phyloP scores from a whole-genome alignment of 345 rosid genomes.

The Syzygium aqueum region DNA sequence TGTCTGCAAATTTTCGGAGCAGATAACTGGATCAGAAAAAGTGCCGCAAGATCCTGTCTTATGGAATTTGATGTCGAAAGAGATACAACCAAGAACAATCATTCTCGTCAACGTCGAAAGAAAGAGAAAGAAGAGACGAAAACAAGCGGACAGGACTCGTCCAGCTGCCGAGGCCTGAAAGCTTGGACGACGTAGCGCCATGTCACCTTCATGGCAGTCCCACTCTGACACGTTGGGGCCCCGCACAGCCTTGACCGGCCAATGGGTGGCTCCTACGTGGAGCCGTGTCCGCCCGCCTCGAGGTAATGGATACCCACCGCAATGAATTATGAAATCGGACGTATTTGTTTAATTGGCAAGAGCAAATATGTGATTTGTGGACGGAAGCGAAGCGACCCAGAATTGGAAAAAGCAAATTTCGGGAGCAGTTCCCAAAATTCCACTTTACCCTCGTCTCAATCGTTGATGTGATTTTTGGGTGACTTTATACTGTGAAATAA shows the following conservation, averaged over 20 bases:
- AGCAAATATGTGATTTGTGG: neutral
- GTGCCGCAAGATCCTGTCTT: neutral
- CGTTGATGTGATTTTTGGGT: neutral
- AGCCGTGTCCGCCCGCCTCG: neutral
- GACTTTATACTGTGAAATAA: neutral
- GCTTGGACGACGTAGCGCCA: conserved; percentile 16
- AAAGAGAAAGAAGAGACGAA: neutral
- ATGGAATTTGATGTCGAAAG: neutral
- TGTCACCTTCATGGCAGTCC: conserved; percentile 4
- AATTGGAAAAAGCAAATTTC: neutral
- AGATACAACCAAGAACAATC: neutral
- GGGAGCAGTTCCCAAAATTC: neutral
- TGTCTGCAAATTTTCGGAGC: neutral
- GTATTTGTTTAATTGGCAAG: neutral
- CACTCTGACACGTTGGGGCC: neutral
- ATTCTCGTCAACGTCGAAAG: neutral
- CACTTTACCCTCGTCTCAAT: neutral
- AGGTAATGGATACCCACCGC: neutral
- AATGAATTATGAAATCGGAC: neutral
- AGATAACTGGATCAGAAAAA: neutral
- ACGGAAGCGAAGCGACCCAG: neutral
- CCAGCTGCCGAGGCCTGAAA: neutral
- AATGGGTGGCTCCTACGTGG: neutral
- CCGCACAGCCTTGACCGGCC: neutral
- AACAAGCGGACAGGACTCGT: conserved; percentile 18